A percentile compares a stretch with the other conserved stretches of the same genome.
These are phyloP conservation scores for Atalantia buxifolia DNA, from an alignment of 345 rosid genomes.

Conservation along the genomic window DNA sequence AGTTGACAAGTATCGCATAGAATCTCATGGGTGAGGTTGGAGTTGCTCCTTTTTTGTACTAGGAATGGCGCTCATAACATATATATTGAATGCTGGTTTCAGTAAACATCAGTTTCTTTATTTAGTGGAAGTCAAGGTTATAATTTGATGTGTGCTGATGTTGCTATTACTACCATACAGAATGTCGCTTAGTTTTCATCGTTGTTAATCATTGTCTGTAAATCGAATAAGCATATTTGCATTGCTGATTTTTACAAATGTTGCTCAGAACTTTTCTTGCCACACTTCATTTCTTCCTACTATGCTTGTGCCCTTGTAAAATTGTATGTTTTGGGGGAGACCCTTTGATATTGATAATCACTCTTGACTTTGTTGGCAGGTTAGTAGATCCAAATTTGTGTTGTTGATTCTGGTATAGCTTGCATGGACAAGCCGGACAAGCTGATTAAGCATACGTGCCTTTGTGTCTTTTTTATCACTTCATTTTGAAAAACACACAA, in stretches of 20 bases:
- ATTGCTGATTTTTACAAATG: background rate
- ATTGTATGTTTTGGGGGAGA: background rate
- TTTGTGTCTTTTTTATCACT: background rate
- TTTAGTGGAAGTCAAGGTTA: background rate
- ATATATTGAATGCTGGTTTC: background rate
- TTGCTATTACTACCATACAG: background rate
- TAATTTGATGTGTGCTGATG: background rate
- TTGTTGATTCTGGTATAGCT: background rate
- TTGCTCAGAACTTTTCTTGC: background rate
- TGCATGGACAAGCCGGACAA: background rate
- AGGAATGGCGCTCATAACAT: background rate
- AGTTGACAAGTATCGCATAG: no score
- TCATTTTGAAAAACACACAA: background rate
- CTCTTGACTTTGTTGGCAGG: slow-evolving; percentile 7
- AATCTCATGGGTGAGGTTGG: background rate
- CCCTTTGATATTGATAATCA: background rate
- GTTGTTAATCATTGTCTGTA: background rate
- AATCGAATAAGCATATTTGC: background rate
- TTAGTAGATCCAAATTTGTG: background rate
- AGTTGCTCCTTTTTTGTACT: background rate
- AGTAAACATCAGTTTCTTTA: background rate
- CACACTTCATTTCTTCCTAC: background rate
- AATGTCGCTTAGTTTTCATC: background rate
- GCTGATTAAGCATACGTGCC: background rate
- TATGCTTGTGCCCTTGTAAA: background rate